These are phyloP conservation scores for Hypoxylon fuscum DNA, from an alignment of 495 filamentous ascomycete species.

Conservation along the genomic window DNA sequence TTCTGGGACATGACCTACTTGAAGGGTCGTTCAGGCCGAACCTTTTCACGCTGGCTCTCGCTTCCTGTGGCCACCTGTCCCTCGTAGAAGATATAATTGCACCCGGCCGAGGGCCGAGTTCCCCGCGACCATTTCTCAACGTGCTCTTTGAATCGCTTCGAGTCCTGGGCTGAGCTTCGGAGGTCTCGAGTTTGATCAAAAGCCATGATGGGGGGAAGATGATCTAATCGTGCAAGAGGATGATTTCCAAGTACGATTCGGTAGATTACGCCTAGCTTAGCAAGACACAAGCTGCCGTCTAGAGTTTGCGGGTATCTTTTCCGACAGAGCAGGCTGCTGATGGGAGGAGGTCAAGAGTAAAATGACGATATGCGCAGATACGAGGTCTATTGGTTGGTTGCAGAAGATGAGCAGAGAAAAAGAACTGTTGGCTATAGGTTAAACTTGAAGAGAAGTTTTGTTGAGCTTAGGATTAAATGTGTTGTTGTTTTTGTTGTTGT, in stretches of 20 bases:
- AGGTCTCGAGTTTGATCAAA: slow-evolving; percentile 52
- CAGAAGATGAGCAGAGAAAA: slow-evolving; percentile 8
- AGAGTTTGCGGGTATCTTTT: not conserved
- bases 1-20: slow-evolving; percentile 35
- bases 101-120: slow-evolving; percentile 39
- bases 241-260: not conserved
- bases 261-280: not conserved
- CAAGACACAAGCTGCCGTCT: slow-evolving; percentile 5
- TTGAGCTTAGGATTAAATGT: too few relatives aligned
- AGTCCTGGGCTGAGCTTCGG: slow-evolving; percentile 52
- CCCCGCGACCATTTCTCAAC: slow-evolving; percentile 54
- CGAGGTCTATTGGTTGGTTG: slow-evolving; percentile 8
- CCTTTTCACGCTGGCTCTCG: slow-evolving; percentile 43
- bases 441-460: slow-evolving; percentile 14
- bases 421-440: slow-evolving; percentile 12
- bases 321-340: too few relatives aligned
- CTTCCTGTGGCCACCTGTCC: slow-evolving; percentile 25
- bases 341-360: slow-evolving; percentile 8
- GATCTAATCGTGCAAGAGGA: not conserved
- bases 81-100: slow-evolving; percentile 15
- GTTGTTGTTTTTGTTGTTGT: too few relatives aligned
- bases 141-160: slow-evolving; percentile 56
- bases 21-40: slow-evolving; percentile 37
- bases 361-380: slow-evolving; percentile 15
- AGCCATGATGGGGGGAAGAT: slow-evolving; percentile 35